phyloP scores from a whole-genome alignment of 257 asterid genomes.

The Craterostigma plantagineum region DNA sequence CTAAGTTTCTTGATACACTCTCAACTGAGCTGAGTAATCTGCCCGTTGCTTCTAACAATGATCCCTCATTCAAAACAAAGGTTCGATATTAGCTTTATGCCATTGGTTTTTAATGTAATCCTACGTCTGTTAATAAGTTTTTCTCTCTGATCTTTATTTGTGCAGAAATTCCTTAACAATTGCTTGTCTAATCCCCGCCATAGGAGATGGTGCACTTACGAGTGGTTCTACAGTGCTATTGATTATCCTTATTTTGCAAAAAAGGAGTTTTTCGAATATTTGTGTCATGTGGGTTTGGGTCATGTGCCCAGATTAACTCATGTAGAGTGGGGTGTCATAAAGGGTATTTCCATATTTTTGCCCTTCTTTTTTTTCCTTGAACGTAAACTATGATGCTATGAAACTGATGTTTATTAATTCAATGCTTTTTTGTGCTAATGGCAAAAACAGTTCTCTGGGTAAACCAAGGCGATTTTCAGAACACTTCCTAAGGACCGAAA shows the following conservation, averaged over 20 bases:
- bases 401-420: no score
- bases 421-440: neutral
- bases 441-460: conserved; percentile 68
- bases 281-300: conserved; percentile 67
- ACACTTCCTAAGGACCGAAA: conserved; percentile 86
- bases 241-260: conserved; percentile 94
- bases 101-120: neutral
- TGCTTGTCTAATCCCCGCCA: conserved; percentile 44
- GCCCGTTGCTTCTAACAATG: conserved; percentile 1
- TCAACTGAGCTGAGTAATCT: conserved; percentile 20
- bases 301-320: conserved; percentile 74
- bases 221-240: conserved; percentile 93
- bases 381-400: no score
- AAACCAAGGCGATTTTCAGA: conserved; percentile 90
- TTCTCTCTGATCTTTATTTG: conserved; percentile 12
- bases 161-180: conserved; percentile 38
- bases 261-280: conserved; percentile 79
- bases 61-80: conserved; percentile 27
- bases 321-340: conserved; percentile 88
- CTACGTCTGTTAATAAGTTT: neutral
- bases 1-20: conserved; percentile 24
- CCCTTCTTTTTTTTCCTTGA: no score
- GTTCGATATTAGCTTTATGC: conserved; percentile 17
- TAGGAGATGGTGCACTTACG: conserved; percentile 75
- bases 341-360: conserved; percentile 23